These are phyloP conservation scores for Entamoeba histolytica DNA, from an alignment of 208 protist species.

Conservation along the genomic window DNA sequence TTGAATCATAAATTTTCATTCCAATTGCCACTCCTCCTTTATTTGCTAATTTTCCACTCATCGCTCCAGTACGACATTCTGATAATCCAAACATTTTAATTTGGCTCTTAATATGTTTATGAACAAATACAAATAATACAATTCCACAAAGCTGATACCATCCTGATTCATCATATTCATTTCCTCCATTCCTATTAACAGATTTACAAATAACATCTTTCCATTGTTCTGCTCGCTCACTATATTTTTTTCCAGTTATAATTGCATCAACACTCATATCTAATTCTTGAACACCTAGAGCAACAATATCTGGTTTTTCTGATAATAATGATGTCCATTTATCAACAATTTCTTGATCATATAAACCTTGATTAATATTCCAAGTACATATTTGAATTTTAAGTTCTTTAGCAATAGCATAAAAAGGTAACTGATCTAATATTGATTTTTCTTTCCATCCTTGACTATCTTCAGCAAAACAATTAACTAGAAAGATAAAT, in stretches of 20 bases:
- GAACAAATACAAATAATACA: not conserved
- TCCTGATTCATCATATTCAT: not conserved
- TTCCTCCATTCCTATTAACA: not conserved
- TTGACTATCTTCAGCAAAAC: not conserved
- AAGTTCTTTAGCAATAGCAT: not conserved
- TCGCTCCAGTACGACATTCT: constrained; percentile 10
- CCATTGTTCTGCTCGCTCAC: not conserved
- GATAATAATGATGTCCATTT: not conserved
- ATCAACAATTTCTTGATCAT: not conserved
- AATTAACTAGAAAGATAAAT: not conserved
- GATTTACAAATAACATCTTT: not conserved
- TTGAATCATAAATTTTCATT: constrained; percentile 47
- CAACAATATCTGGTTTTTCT: not conserved
- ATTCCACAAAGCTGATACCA: not conserved
- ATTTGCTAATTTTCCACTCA: constrained; percentile 47
- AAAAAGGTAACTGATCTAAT: not conserved
- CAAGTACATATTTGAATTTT: not conserved
- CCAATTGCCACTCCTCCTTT: constrained; percentile 61
- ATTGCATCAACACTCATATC: not conserved
- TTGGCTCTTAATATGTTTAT: not conserved
- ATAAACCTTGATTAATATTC: not conserved
- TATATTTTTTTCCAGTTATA: not conserved
- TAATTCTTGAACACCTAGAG: not conserved
- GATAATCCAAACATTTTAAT: not conserved
- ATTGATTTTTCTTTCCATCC: not conserved